Conservation (phyloP, 2,329 filamentous ascomycete species). For the Sporothrix schenckii region DNA sequence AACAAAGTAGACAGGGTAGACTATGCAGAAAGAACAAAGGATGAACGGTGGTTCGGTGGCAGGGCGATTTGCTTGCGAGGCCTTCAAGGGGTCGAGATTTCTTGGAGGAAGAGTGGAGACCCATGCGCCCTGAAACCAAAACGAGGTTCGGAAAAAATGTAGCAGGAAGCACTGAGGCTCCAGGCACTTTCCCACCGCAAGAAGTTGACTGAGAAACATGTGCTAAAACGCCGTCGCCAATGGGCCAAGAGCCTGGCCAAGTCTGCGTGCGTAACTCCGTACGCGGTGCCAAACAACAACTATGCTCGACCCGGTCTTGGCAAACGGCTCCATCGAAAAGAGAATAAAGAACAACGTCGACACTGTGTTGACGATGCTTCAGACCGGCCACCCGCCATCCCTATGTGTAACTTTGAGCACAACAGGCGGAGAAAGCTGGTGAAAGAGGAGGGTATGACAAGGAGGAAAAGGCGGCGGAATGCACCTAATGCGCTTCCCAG, state of each 20-base stretch:
- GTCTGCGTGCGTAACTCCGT: background rate
- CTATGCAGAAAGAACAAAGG: background rate
- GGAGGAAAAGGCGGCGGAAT: background rate
- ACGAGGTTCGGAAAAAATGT: background rate
- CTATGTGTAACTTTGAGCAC: background rate
- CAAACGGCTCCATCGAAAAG: background rate
- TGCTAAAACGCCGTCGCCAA: background rate
- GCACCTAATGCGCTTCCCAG: background rate
- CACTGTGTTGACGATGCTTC: background rate
- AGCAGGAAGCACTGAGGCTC: background rate
- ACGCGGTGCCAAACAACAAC: background rate
- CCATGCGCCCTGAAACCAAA: slow-evolving; percentile 30
- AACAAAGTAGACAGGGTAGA: background rate
- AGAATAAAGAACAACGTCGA: background rate
- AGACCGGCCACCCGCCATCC: background rate
- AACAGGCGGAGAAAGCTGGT: background rate
- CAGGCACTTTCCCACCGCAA: background rate
- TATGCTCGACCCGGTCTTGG: slow-evolving; percentile 18
- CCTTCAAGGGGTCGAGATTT: background rate
- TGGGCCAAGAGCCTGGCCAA: slow-evolving; percentile 3
- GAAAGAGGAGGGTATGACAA: slow-evolving; percentile 10
- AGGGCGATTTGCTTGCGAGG: background rate
- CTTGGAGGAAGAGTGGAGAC: slow-evolving; percentile 18
- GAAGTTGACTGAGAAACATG: slow-evolving; percentile 10
- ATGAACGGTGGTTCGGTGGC: background rate